phyloP scores from a whole-genome alignment of 2,329 filamentous ascomycete species.

The Aspergillus melleus region DNA sequence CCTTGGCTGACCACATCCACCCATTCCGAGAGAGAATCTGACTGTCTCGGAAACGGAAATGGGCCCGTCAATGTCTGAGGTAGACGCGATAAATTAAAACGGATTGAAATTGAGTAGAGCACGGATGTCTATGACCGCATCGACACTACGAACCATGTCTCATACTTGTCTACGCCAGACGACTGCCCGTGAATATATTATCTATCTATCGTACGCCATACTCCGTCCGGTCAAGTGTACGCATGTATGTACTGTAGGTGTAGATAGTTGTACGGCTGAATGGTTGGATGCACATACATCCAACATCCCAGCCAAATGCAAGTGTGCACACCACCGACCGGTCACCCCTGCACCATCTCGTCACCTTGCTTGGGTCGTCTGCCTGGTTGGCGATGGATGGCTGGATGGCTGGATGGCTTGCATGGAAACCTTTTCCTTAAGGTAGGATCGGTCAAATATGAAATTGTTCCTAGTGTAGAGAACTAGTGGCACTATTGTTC shows the following conservation, averaged over 20 bases:
- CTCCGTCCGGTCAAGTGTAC: neutral
- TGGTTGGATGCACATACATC: neutral
- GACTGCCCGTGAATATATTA: neutral
- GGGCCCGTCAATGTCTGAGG: neutral
- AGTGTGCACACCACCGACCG: slow-evolving; percentile 1
- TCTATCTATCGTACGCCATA: neutral
- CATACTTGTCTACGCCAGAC: neutral
- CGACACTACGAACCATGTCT: neutral
- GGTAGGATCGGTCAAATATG: neutral
- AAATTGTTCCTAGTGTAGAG: neutral
- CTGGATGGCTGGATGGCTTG: neutral
- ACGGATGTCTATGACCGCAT: neutral
- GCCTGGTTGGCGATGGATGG: neutral
- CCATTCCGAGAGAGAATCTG: neutral
- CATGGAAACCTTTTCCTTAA: neutral
- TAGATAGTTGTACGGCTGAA: no score
- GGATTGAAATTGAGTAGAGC: neutral
- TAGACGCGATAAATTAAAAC: neutral
- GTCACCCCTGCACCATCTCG: slow-evolving; percentile 1
- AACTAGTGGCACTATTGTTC: no score
- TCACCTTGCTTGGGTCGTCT: neutral
- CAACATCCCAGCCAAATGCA: no score
- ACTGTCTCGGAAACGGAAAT: neutral
- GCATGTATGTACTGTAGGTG: no score
- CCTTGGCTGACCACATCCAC: neutral